These are phyloP conservation scores for Ceratocystis alfenasii DNA, from an alignment of 2,329 filamentous ascomycete species.

Conservation along the genomic window DNA sequence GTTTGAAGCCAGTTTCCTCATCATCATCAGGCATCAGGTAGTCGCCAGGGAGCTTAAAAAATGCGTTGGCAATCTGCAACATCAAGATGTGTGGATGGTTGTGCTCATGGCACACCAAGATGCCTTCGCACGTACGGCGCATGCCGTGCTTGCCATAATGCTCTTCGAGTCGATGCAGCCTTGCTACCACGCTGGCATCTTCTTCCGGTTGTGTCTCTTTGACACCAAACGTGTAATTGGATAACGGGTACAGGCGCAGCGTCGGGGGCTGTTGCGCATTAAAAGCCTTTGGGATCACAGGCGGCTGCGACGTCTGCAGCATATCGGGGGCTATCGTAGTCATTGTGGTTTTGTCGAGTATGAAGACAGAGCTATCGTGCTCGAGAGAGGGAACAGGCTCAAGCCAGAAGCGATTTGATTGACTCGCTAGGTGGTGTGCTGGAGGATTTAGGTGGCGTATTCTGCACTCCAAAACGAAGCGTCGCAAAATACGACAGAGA, in stretches of 20 bases:
- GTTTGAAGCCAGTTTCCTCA: conserved; percentile 90
- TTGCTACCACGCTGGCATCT: conserved; percentile 86
- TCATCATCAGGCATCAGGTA: conserved; percentile 83
- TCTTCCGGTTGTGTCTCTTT: conserved; percentile 98
- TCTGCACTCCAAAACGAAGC: background rate
- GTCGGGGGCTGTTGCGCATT: conserved; percentile 79
- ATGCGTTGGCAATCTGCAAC: conserved; percentile 98
- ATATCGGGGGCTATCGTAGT: conserved; percentile 69
- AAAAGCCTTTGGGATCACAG: conserved; percentile 70
- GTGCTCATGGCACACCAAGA: conserved; percentile 96
- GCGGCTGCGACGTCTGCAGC: conserved; percentile 66
- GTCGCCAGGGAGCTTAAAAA: conserved; percentile 97
- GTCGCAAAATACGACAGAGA: background rate
- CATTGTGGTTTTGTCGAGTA: conserved; percentile 42
- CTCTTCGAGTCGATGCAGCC: conserved; percentile 87
- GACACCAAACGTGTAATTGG: conserved; percentile 97
- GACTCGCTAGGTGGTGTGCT: no score
- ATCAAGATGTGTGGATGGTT: conserved; percentile 98
- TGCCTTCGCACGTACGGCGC: conserved; percentile 92
- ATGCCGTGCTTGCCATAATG: conserved; percentile 88
- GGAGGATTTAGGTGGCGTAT: no score
- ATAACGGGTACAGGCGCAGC: conserved; percentile 84
- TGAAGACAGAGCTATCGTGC: background rate
- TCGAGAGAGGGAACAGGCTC: background rate
- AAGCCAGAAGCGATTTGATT: no score